Evolutionary conservation across 208 protist genomes (phyloP).

Genomic region (Acanthamoeba culbertsoni): DNA sequence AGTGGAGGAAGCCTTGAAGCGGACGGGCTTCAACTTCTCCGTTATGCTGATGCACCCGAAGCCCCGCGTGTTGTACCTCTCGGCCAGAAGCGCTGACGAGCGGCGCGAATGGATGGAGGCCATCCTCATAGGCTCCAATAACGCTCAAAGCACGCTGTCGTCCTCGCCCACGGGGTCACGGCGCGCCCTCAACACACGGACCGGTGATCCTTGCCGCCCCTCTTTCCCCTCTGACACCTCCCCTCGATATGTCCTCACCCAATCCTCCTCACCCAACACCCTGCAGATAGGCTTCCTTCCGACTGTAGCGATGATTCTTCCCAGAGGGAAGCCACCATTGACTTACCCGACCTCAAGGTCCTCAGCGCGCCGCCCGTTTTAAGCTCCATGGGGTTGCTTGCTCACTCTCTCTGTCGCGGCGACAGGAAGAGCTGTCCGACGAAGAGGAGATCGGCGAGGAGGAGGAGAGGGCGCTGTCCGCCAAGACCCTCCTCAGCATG

Average conservation of each 20-base stretch:
- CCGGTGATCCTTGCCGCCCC: not conserved
- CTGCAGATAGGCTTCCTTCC: not conserved
- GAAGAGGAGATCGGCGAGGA: not conserved
- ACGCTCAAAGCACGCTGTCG: not conserved
- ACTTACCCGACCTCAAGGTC: not conserved
- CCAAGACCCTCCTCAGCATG: conserved; percentile 28
- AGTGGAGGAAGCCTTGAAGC: not conserved
- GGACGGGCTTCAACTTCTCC: not conserved
- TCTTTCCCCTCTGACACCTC: no score
- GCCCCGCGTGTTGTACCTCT: not conserved
- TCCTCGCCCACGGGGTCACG: not conserved
- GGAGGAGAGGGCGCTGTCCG: not conserved
- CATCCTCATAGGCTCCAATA: not conserved
- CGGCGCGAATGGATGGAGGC: conserved; percentile 20
- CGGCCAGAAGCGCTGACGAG: not conserved
- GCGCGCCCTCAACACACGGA: not conserved
- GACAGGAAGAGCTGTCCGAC: not conserved
- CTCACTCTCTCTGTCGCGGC: not conserved
- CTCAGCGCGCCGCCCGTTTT: not conserved
- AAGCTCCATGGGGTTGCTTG: not conserved
- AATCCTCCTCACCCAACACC: no score
- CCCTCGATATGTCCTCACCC: no score
- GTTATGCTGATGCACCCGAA: not conserved
- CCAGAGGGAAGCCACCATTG: not conserved
- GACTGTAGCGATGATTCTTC: not conserved